These are phyloP conservation scores for Malus sieversii DNA, from an alignment of 306 rosid species.

Conservation along the genomic window DNA sequence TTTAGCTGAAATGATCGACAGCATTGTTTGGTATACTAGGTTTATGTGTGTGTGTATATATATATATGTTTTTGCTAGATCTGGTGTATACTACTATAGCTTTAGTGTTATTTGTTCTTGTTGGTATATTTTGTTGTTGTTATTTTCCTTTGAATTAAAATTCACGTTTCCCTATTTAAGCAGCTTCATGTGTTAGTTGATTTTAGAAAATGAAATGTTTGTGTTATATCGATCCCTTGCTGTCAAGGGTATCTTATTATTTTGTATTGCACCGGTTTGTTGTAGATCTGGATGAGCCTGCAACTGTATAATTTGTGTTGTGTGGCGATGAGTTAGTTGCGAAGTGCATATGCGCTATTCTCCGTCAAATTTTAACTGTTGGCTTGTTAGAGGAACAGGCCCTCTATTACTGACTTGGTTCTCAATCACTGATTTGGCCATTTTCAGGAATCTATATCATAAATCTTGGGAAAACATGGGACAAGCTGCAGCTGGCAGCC, in stretches of 20 bases:
- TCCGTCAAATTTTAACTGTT: neutral
- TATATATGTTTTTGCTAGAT: neutral
- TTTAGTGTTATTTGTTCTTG: neutral
- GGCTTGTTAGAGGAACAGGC: neutral
- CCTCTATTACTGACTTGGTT: neutral
- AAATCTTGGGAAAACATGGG: conserved; percentile 80
- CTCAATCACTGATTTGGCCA: neutral
- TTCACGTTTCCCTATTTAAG: neutral
- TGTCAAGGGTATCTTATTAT: neutral
- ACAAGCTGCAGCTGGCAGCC: conserved; percentile 74
- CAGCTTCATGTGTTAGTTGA: neutral
- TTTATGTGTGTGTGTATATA: neutral
- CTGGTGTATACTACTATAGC: neutral
- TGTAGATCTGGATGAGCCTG: neutral
- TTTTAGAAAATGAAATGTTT: neutral
- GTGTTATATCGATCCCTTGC: neutral
- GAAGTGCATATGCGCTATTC: neutral
- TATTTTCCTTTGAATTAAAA: neutral
- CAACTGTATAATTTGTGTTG: neutral
- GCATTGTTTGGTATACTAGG: neutral
- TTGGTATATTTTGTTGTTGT: neutral
- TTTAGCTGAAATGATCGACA: neutral
- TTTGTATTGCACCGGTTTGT: neutral
- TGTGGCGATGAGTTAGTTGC: neutral
- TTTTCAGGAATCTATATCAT: conserved; percentile 68